Conservation (phyloP, 768 basidiomycete species). For the Leucogyrophana mollusca region DNA sequence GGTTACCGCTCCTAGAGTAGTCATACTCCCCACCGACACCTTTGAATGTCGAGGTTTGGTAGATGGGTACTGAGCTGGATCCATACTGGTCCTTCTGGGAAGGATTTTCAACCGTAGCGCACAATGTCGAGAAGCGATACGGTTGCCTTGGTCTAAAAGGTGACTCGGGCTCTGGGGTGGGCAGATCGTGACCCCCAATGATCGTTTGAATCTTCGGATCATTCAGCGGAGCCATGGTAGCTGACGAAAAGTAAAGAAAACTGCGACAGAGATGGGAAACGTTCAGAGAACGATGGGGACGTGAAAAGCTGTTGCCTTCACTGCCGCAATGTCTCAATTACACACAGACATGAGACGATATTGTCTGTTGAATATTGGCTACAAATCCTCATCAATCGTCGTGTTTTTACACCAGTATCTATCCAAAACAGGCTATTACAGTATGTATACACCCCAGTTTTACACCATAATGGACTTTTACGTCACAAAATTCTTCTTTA, state of each 20-base stretch:
- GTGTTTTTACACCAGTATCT: background rate
- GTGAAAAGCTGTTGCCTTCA: no score
- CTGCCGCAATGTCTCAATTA: no score
- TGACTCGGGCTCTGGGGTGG: conserved; percentile 82
- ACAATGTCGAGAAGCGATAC: conserved; percentile 87
- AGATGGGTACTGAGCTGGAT: conserved; percentile 93
- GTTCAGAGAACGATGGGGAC: conserved; percentile 1
- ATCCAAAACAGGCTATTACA: background rate
- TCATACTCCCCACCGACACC: conserved; percentile 88
- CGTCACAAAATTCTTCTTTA: background rate
- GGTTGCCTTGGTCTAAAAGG: conserved; percentile 67
- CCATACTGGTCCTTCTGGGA: conserved; percentile 94
- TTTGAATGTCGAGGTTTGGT: conserved; percentile 98
- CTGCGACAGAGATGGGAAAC: no score
- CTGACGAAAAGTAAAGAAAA: background rate
- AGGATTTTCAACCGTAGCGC: conserved; percentile 90
- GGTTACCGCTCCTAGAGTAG: conserved; percentile 94
- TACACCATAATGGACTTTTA: background rate
- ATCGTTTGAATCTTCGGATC: conserved; percentile 1
- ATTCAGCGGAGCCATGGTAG: background rate
- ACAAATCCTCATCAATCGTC: background rate
- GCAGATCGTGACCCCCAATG: conserved; percentile 48
- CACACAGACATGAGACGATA: no score
- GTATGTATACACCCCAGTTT: no score
- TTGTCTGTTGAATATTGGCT: conserved; percentile 2